phyloP scores from a whole-genome alignment of 73 alveolate genomes.

The Paramecium biaurelia region DNA sequence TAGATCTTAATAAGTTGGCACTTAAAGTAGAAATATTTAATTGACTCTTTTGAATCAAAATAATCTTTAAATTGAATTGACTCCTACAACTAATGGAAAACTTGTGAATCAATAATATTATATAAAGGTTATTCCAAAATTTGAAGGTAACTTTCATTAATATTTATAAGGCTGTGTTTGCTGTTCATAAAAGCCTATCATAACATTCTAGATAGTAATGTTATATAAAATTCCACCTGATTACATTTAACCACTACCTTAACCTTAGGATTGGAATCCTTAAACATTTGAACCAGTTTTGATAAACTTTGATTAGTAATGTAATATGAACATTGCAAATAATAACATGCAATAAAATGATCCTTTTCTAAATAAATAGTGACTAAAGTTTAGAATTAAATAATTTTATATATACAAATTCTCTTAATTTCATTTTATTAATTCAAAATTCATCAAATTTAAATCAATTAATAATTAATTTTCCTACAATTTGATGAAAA shows the following conservation, averaged over 20 bases:
- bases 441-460: not conserved
- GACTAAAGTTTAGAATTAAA: not conserved
- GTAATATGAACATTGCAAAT: not conserved
- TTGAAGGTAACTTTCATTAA: not conserved
- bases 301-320: not conserved
- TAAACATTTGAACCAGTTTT: not conserved
- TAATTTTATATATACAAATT: not conserved
- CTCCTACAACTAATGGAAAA: not conserved
- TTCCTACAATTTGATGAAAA: not conserved
- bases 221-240: not conserved
- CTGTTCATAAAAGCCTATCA: not conserved
- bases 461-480: not conserved
- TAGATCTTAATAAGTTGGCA: not conserved
- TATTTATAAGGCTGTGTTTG: not conserved
- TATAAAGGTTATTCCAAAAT: not conserved
- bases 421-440: too few species aligned
- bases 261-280: not conserved
- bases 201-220: not conserved
- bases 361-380: not conserved
- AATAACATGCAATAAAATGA: not conserved
- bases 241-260: not conserved
- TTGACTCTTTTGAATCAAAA: not conserved
- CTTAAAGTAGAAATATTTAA: not conserved
- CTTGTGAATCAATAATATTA: not conserved
- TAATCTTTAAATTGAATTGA: not conserved